These are phyloP conservation scores for Solanum medicagineum DNA, from an alignment of 257 asterid species.

Conservation along the genomic window DNA sequence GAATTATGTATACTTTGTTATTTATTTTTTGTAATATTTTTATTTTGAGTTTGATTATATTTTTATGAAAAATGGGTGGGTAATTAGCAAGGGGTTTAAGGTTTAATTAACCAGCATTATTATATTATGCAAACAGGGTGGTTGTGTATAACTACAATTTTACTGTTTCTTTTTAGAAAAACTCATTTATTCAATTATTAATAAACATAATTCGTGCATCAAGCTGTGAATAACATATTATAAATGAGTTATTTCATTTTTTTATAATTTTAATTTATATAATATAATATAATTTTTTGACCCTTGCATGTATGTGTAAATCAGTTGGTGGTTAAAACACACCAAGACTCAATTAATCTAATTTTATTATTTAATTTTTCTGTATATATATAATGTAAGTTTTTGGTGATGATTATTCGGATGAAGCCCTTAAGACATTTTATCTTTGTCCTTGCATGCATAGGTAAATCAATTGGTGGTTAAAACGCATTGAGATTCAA, in stretches of 20 bases:
- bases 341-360: too few species aligned
- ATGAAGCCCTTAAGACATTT: background rate
- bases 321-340: too few species aligned
- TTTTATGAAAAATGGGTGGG: background rate
- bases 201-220: background rate
- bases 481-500: background rate
- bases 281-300: too few species aligned
- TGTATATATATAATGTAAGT: background rate
- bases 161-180: background rate
- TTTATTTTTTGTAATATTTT: background rate
- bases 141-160: background rate
- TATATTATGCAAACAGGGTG: background rate
- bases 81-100: background rate
- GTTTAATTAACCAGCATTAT: background rate
- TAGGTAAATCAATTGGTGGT: background rate
- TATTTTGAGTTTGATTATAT: background rate
- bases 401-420: too few species aligned
- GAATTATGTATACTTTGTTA: background rate
- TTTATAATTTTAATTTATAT: background rate
- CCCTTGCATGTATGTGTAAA: background rate
- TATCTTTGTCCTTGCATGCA: background rate
- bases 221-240: background rate
- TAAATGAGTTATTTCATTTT: background rate
- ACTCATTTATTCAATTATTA: background rate
- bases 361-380: too few species aligned